A percentile compares a stretch with the other conserved stretches of the same genome.
phyloP scores from a whole-genome alignment of 768 basidiomycete species.

The Lactarius sp. region DNA sequence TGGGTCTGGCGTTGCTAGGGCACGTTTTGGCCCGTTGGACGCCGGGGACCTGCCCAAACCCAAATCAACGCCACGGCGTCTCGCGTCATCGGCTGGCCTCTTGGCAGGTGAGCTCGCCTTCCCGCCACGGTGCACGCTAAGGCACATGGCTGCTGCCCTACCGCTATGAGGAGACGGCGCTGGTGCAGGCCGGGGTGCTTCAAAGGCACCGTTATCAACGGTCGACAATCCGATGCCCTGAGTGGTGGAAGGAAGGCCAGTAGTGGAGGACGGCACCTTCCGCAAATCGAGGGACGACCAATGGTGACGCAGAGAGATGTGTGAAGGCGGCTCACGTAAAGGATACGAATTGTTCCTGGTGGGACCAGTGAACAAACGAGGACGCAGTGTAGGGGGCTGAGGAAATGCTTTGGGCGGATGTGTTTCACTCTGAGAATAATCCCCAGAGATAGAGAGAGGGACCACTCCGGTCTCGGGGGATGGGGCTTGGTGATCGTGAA shows the following conservation, averaged over 20 bases:
- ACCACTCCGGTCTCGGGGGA: neutral
- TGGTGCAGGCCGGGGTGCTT: conserved; percentile 19
- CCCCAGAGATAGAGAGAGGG: neutral
- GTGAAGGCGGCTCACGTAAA: neutral
- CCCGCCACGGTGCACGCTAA: neutral
- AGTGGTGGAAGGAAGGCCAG: neutral
- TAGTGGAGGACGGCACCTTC: neutral
- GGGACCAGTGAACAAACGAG: neutral
- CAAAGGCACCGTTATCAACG: conserved; percentile 16
- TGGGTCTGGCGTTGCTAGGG: neutral
- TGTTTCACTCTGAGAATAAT: neutral
- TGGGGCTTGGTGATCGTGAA: neutral
- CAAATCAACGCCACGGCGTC: neutral
- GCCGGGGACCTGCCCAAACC: neutral
- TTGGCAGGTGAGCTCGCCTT: neutral
- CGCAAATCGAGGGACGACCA: conserved; percentile 9
- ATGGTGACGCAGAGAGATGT: neutral
- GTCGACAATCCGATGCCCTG: conserved; percentile 9
- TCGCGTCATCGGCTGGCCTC: neutral
- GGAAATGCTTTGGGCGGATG: neutral
- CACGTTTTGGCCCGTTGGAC: neutral
- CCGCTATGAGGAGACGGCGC: neutral
- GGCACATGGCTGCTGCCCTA: neutral
- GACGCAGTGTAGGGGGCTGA: neutral
- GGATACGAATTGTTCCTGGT: neutral